Base-by-base conservation (phyloP, 306 rosid species). In the Trichosanthes truncata region DNA sequence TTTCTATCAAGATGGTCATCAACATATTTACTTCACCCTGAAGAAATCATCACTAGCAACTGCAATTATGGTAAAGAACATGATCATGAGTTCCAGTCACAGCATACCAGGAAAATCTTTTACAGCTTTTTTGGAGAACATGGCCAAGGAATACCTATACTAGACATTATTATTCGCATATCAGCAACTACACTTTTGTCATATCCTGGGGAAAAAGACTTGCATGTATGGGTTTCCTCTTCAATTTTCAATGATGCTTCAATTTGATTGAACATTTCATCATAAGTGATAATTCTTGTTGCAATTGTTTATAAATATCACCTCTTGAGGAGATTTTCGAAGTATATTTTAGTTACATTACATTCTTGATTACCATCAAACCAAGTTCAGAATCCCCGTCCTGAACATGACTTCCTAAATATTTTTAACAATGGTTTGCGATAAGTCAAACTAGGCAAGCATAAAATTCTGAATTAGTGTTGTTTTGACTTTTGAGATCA, bases 1-100 rank as follows among this genome's bases (percentile, higher is more conserved):
- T 92, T 95, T 87, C 93, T 95, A 78, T 93, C 97, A 80, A 90
- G 98, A 84, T 95, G 98, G 98, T 92, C 95, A 72, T 90, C 85
- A 55, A 92, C 98, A 40, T 95, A 88, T 87, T 82, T 95, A 69
- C 86, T 95, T 92, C 82, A 92, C 61, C 92, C 95, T 11, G 94
- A 89, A 83, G 94, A 87, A 78, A 86, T 69, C 79, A 71, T 51
- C 77, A 76, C 56, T 41, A 41, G 80, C 43, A 75, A 21, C 74
- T 43, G 49, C 45, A 71, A 63, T 13, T 49, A 51, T 40, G 76
- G 43, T 68, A 80, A 68, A n/a, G 82, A 78, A 80, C 10, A 81
- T 68, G 57, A 84, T 86, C 85, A 82, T 68, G 80, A 87, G 82
- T 80, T 53, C 79, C 78, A 83, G 85, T 80, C 81, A 57, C 80